Conservation (phyloP, 495 filamentous ascomycete species). For the Polyplosphaeria fusca region DNA sequence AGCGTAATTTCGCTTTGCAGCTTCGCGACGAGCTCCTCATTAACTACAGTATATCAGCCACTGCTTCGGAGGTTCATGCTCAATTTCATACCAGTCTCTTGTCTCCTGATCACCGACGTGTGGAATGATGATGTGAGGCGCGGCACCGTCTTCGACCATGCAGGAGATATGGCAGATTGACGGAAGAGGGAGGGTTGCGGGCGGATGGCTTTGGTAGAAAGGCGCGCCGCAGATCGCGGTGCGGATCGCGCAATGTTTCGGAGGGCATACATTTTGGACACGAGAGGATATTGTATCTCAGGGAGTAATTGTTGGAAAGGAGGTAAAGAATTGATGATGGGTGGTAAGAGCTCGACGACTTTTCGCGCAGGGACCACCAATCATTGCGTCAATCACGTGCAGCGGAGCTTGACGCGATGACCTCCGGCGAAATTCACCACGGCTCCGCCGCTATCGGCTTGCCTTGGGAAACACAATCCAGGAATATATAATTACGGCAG, state of each 20-base stretch:
- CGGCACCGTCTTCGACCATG: constrained; percentile 53
- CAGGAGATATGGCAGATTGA: constrained; percentile 47
- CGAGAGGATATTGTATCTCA: constrained; percentile 14
- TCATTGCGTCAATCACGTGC: constrained; percentile 27
- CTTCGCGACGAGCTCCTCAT: constrained; percentile 73
- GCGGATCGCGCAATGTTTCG: constrained; percentile 67
- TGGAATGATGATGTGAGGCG: constrained; percentile 67
- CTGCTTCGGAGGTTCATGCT: too few species aligned
- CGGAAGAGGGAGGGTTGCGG: constrained; percentile 51
- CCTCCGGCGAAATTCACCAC: constrained; percentile 8
- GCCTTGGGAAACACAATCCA: background rate
- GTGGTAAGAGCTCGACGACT: constrained; percentile 9
- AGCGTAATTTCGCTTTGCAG: constrained; percentile 71
- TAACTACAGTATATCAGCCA: constrained; percentile 47
- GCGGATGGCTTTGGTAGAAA: constrained; percentile 52
- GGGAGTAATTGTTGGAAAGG: background rate
- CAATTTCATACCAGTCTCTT: constrained; percentile 19
- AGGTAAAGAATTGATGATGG: background rate
- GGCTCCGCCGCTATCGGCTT: constrained; percentile 16
- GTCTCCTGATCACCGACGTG: constrained; percentile 48
- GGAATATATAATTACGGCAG: background rate
- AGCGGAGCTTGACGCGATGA: constrained; percentile 1
- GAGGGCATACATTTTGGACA: constrained; percentile 69
- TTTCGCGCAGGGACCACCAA: constrained; percentile 13
- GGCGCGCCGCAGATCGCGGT: constrained; percentile 64